phyloP scores from a whole-genome alignment of 148 eudicot genomes.

The Bassia scoparia region DNA sequence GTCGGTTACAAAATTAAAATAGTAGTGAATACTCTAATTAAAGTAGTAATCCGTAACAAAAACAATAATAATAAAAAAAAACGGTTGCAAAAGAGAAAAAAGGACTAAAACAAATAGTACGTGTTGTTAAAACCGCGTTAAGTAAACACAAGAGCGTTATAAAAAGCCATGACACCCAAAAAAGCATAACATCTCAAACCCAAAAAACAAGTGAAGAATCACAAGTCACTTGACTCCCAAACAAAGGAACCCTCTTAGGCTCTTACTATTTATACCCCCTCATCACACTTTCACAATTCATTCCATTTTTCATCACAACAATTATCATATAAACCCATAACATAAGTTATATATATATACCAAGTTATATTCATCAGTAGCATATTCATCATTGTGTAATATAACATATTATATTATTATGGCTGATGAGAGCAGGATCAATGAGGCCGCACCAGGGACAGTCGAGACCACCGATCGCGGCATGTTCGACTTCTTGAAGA shows the following conservation, averaged over 20 bases:
- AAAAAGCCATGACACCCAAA: not conserved
- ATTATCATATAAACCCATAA: too few species aligned
- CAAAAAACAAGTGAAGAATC: not conserved
- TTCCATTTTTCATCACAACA: not conserved
- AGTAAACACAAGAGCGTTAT: not conserved
- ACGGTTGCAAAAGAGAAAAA: not conserved
- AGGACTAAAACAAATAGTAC: not conserved
- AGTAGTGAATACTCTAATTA: too few species aligned
- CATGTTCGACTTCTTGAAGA: slow-evolving; percentile 57
- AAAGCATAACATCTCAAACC: not conserved
- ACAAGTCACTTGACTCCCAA: slow-evolving; percentile 20
- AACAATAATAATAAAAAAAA: not conserved
- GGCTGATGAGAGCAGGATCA: slow-evolving; percentile 41
- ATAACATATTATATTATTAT: too few species aligned
- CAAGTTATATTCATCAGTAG: too few species aligned
- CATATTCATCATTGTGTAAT: too few species aligned
- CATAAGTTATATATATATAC: not conserved
- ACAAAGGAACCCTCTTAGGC: not conserved
- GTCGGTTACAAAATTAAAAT: slow-evolving; percentile 15
- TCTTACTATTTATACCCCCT: not conserved
- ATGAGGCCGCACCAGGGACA: slow-evolving; percentile 3
- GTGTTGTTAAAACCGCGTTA: slow-evolving; percentile 12
- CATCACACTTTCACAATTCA: not conserved
- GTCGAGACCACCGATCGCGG: slow-evolving; percentile 60
- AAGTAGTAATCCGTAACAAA: not conserved